phyloP scores from a whole-genome alignment of 1,139 yeast genomes.

The Lodderomyces theae region DNA sequence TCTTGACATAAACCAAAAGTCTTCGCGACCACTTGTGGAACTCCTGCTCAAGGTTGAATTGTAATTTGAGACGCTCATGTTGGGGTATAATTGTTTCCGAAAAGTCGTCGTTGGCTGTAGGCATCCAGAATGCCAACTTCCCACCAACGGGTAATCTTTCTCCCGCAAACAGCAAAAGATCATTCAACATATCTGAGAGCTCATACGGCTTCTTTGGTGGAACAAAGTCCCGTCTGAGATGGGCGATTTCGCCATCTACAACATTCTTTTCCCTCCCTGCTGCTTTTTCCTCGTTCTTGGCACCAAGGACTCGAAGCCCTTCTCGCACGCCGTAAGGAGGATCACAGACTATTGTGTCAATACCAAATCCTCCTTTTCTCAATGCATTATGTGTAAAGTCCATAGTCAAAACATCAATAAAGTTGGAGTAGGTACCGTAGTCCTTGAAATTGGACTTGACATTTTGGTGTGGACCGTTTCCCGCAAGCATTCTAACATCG shows the following conservation, averaged over 20 bases:
- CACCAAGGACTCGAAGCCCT: constrained; percentile 90
- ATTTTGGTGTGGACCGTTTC: constrained; percentile 54
- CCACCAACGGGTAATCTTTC: constrained; percentile 70
- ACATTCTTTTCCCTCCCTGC: constrained; percentile 66
- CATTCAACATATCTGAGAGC: constrained; percentile 71
- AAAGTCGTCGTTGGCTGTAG: constrained; percentile 88
- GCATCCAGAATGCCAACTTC: constrained; percentile 95
- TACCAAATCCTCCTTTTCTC: constrained; percentile 52
- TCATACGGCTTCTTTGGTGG: constrained; percentile 93
- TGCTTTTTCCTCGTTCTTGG: constrained; percentile 56
- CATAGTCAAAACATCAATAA: constrained; percentile 81
- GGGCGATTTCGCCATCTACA: constrained; percentile 78
- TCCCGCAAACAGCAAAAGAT: constrained; percentile 70
- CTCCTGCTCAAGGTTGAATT: constrained; percentile 78
- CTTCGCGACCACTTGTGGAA: constrained; percentile 93
- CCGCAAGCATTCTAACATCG: constrained; percentile 79
- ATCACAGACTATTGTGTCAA: constrained; percentile 88
- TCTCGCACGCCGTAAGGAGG: constrained; percentile 99
- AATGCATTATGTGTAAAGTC: constrained; percentile 92
- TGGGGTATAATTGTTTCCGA: constrained; percentile 74
- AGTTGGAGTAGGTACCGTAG: constrained; percentile 56
- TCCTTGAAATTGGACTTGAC: constrained; percentile 71
- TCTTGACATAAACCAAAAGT: constrained; percentile 72
- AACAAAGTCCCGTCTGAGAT: constrained; percentile 74
- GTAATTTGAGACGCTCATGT: constrained; percentile 67